Base-by-base conservation (phyloP, 1,284 basidiomycete genomes). In the Malassezia nana region DNA sequence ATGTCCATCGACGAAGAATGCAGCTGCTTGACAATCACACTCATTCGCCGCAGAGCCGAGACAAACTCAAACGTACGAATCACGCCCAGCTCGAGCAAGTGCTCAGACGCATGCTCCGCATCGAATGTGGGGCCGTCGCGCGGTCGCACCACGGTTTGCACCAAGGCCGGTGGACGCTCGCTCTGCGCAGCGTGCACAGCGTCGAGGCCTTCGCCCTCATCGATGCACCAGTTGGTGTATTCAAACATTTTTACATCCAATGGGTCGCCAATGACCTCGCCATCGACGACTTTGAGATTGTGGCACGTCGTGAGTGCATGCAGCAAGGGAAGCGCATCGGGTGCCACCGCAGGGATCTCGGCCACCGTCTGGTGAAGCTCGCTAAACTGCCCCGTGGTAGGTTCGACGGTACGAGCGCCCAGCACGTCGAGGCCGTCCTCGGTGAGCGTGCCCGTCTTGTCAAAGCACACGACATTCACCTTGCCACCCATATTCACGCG, bases 381-480 rank as follows among this genome's bases (percentile, higher is more conserved):
- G 35, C 89, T 89, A 75, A 98, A 98, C 40, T 84, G 81, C 45
- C 83, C 81, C 1, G 63, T 59, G 26, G 63, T 59, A 46, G 63
- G 51, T 50, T 67, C 68, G 38, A 74, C 62, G 1, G 70, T 74
- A n/a, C 72, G 64, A 15, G 64, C 64, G 1, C 71, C 71, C 41
- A 99, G 84, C 41, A 99, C 90, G 69, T 98, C 94, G 38, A 99
- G 80, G 0, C 94, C 94, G 63, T 99, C 94, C 75, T 96, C 94
- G 0, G 94, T 99, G 15, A 99, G 80, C 0, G 94, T 99, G 2
- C 94, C 94, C 1, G 94, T 99, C 78, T 99, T 99, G 79, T 99
- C 94, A 69, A 99, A 99, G 75, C 91, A 96, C 67, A 91, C 92
- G 7, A 98, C 86, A 63, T 98, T 96, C 77, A 98, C 81, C 77